Evolutionary conservation across 352 stramenopile species (phyloP).

Genomic region (Globisporangium ultimum): DNA sequence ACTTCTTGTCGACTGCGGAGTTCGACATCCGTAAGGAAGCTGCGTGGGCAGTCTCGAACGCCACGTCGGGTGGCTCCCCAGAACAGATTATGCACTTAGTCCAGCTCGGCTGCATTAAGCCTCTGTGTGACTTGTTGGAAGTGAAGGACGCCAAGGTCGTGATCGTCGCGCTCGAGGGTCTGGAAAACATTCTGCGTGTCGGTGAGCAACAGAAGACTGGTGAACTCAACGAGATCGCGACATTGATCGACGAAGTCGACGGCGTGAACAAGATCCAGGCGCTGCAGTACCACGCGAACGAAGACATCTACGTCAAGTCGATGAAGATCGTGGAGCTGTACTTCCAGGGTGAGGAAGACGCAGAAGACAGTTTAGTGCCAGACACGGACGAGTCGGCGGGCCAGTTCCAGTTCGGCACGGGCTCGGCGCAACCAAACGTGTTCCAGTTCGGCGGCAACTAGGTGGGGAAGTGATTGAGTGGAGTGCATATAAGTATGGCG

Average conservation of each 20-base stretch:
- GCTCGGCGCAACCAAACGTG: slow-evolving; percentile 59
- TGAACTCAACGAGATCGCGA: slow-evolving; percentile 94
- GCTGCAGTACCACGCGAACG: slow-evolving; percentile 97
- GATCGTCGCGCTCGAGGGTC: slow-evolving; percentile 97
- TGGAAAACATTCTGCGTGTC: slow-evolving; percentile 99
- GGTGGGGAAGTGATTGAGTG: slow-evolving; percentile 21
- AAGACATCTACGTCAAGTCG: slow-evolving; percentile 92
- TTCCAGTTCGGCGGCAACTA: slow-evolving; percentile 85
- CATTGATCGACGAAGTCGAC: slow-evolving; percentile 95
- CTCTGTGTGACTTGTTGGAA: slow-evolving; percentile 96
- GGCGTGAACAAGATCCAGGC: slow-evolving; percentile 98
- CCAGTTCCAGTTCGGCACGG: slow-evolving; percentile 79
- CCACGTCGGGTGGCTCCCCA: slow-evolving; percentile 88
- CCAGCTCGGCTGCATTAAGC: slow-evolving; percentile 94
- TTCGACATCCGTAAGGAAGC: slow-evolving; percentile 94
- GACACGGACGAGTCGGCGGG: slow-evolving; percentile 65
- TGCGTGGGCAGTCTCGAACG: slow-evolving; percentile 83
- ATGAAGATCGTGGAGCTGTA: slow-evolving; percentile 98
- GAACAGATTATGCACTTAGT: slow-evolving; percentile 98
- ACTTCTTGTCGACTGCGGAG: slow-evolving; percentile 94
- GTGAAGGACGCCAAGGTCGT: slow-evolving; percentile 98
- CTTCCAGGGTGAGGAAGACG: slow-evolving; percentile 98
- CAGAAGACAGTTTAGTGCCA: slow-evolving; percentile 83
- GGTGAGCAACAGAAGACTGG: slow-evolving; percentile 62
- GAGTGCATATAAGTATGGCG: slow-evolving; percentile 15